Evolutionary conservation across 495 filamentous ascomycete genomes (phyloP), one percentile per base, ranked within the genome.

Genomic region (Aspergillus haitiensis): DNA sequence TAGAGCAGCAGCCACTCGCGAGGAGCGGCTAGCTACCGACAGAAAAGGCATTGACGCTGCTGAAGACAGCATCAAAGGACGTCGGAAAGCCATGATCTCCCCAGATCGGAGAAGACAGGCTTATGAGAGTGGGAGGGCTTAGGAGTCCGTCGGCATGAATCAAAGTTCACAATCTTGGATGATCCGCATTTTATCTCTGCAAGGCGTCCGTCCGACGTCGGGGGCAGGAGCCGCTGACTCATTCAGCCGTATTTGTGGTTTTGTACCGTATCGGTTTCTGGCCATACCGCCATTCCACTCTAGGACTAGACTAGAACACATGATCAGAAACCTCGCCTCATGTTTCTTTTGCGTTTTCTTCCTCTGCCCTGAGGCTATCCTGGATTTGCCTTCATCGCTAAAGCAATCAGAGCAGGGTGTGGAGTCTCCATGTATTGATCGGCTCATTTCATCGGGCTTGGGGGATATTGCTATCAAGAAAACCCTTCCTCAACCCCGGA

Each of bases 61-160:
- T 56, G 56, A 50, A 5, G 72, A 69, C 67, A 78, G 72, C 69
- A 72, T 72, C 74, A 76, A 61, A 56, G 78, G 63, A 71, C 72
- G 70, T 68, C 78, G 74, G 73, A 80, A 80, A 66, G 79, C 78
- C 81, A 83, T 83, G 56, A 49, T 66, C 56, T 60, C 61, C 61
- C 50, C 55, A 31, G 35, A 58, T 55, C 49, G 58, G 49, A 58
- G 51, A 45, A 37, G 50, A 60, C 48, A 54, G 58, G 59, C 59
- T 51, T 16, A 56, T 37, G 21, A 60, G 51, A 16, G n/a, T 37
- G 42, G 31, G 31, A 54, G n/a, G 54, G 45, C 27, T 27, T 35
- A 36, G 39, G 32, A 42, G 40, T 32, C 42, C 16, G 66, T 60
- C 52, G 48, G 65, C 61, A 67, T 63, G 63, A 62, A 55, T 63